Percentiles rank a stretch among this genome's conserved stretches.
These are phyloP conservation scores for Skeletonema menzelii DNA, from an alignment of 108 stramenopile species.

Conservation along the genomic window DNA sequence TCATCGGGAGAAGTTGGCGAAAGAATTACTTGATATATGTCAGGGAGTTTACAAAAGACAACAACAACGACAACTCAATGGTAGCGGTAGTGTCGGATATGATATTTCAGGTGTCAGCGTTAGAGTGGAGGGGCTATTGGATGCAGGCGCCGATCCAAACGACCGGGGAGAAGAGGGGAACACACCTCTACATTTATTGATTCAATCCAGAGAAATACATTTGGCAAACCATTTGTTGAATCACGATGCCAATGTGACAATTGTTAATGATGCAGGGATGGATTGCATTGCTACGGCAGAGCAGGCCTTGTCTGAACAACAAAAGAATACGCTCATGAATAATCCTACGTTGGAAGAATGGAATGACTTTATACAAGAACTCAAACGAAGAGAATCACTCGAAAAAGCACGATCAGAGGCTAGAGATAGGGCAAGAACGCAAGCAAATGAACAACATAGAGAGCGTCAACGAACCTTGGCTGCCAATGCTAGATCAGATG, in stretches of 20 bases:
- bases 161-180: conserved; percentile 26
- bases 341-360: conserved; percentile 16
- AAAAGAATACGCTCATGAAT: neutral
- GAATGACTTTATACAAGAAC: conserved; percentile 35
- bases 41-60: conserved; percentile 12
- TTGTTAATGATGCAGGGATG: conserved; percentile 38
- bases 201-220: conserved; percentile 28
- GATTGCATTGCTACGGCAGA: conserved; percentile 43
- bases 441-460: conserved; percentile 49
- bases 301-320: conserved; percentile 1
- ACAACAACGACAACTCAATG: neutral
- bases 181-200: conserved; percentile 44
- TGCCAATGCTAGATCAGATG: conserved; percentile 19
- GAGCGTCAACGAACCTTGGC: conserved; percentile 45
- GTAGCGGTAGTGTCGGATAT: neutral
- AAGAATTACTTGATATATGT: conserved; percentile 23
- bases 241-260: conserved; percentile 38
- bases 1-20: conserved; percentile 42
- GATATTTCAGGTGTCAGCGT: conserved; percentile 9
- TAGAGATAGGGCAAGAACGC: conserved; percentile 31
- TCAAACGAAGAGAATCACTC: conserved; percentile 25
- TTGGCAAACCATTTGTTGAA: conserved; percentile 31
- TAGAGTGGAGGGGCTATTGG: conserved; percentile 41
- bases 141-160: conserved; percentile 46
- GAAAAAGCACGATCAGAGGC: conserved; percentile 36